Evolutionary conservation across 768 basidiomycete genomes (phyloP).

Genomic region (Collybia sordida): DNA sequence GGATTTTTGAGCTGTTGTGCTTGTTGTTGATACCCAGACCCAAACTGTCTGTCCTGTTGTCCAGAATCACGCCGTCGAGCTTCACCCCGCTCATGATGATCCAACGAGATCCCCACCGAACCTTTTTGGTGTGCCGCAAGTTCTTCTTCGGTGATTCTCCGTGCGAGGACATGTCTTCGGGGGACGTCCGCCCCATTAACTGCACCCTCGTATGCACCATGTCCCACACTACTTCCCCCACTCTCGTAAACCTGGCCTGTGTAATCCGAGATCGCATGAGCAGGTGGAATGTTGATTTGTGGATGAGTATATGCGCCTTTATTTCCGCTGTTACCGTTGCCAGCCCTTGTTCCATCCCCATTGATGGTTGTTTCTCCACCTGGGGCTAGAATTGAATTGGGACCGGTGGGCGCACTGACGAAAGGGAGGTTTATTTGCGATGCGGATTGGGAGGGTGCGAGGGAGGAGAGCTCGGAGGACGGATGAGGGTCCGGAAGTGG

Average conservation of each 20-base stretch:
- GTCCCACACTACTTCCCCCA: background rate
- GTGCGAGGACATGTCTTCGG: conserved; percentile 22
- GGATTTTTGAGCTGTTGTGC: no score
- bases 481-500: conserved; percentile 28
- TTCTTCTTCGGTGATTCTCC: conserved; percentile 34
- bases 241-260: no score
- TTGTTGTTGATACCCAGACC: no score
- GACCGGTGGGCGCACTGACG: background rate
- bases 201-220: background rate
- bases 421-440: conserved; percentile 47
- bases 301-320: background rate
- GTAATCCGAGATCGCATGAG: conserved; percentile 43
- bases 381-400: background rate
- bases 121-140: conserved; percentile 10
- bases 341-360: background rate
- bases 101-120: background rate
- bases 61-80: no score
- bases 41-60: no score
- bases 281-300: conserved; percentile 44
- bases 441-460: conserved; percentile 76
- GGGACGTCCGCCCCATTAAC: conserved; percentile 4
- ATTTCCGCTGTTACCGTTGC: conserved; percentile 10
- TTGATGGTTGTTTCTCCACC: background rate
- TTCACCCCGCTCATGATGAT: no score
- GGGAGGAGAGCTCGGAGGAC: conserved; percentile 58